phyloP scores from a whole-genome alignment of 352 stramenopile genomes.

The Blastocystis sp. region DNA sequence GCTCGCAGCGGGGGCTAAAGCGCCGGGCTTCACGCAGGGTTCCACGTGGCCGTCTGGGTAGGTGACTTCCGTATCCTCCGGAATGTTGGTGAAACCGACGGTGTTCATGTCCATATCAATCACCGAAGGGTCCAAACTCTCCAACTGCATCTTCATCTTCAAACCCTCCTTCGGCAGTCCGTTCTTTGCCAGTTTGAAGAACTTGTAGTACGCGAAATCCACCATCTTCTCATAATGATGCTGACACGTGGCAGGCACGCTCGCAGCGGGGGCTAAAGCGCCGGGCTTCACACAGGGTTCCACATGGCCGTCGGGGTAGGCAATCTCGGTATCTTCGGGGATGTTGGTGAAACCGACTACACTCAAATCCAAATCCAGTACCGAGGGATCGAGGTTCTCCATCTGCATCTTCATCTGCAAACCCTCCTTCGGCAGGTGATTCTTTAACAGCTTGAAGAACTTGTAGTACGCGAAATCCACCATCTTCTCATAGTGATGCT shows the following conservation, averaged over 20 bases:
- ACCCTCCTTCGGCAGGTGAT: constrained; percentile 80
- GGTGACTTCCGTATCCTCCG: constrained; percentile 6
- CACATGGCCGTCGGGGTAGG: constrained; percentile 36
- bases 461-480: constrained; percentile 57
- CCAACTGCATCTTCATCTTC: constrained; percentile 81
- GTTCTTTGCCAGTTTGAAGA: constrained; percentile 83
- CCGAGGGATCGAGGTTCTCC: constrained; percentile 77
- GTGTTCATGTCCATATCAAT: constrained; percentile 62
- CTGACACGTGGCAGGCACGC: constrained; percentile 22
- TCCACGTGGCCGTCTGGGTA: constrained; percentile 48
- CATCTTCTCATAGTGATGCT: constrained; percentile 56
- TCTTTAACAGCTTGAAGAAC: constrained; percentile 73
- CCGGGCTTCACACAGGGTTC: constrained; percentile 36
- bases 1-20: not conserved
- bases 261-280: not conserved
- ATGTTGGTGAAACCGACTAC: not conserved
- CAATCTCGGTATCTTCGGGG: not conserved
- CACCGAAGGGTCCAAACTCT: constrained; percentile 49
- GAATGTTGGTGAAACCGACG: constrained; percentile 48
- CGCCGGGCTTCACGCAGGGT: constrained; percentile 17
- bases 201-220: constrained; percentile 80
- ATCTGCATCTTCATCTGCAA: constrained; percentile 83
- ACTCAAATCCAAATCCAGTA: constrained; percentile 75
- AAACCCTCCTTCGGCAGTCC: constrained; percentile 81
- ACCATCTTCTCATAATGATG: constrained; percentile 76